phyloP scores from a whole-genome alignment of 2,329 filamentous ascomycete genomes.

The Aspergillus niger region DNA sequence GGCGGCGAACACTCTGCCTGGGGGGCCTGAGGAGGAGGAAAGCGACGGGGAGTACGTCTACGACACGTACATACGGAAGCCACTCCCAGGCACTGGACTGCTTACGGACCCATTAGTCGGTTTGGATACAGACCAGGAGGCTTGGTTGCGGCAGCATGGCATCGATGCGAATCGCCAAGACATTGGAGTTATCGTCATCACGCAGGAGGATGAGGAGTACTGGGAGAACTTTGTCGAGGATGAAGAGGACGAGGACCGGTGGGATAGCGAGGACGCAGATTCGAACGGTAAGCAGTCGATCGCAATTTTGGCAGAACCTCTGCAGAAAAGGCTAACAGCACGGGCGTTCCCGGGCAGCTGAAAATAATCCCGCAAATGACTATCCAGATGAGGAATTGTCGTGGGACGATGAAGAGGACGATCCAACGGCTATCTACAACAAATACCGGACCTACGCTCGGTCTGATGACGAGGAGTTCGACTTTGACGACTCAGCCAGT shows the following conservation, averaged over 20 bases:
- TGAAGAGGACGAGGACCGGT: constrained; percentile 57
- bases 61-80: constrained; percentile 61
- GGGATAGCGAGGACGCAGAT: constrained; percentile 63
- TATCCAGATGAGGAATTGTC: constrained; percentile 54
- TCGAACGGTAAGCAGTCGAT: constrained; percentile 54
- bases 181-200: constrained; percentile 46
- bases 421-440: constrained; percentile 40
- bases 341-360: constrained; percentile 36
- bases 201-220: constrained; percentile 50
- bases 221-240: constrained; percentile 60
- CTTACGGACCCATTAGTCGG: constrained; percentile 40
- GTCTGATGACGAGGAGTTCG: constrained; percentile 51
- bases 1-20: neutral
- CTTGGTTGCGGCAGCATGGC: constrained; percentile 29
- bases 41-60: constrained; percentile 61
- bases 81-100: constrained; percentile 36
- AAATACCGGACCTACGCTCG: constrained; percentile 42
- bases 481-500: constrained; percentile 39
- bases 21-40: constrained; percentile 38
- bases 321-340: constrained; percentile 5
- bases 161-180: constrained; percentile 37
- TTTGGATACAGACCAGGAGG: constrained; percentile 28
- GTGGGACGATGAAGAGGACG: constrained; percentile 50
- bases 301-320: neutral
- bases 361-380: constrained; percentile 54